phyloP scores from a whole-genome alignment of 2,329 filamentous ascomycete genomes.

The Sarocladiaceae sp. region DNA sequence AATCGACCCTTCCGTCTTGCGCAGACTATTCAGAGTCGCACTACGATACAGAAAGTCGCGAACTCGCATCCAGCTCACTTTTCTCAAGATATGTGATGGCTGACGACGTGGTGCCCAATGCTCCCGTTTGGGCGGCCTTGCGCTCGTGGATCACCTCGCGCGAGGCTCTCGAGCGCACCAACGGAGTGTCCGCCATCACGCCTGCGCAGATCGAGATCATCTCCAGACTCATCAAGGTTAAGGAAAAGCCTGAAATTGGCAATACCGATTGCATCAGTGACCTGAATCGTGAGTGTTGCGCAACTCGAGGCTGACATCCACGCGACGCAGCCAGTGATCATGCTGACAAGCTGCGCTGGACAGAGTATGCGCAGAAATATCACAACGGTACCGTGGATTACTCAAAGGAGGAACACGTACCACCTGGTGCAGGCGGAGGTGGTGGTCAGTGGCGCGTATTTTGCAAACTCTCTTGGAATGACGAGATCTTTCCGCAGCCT shows the following conservation, averaged over 20 bases:
- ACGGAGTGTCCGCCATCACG: slow-evolving; percentile 30
- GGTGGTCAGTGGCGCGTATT: slow-evolving; percentile 16
- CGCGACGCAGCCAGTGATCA: too few species aligned
- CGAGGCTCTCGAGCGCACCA: slow-evolving; percentile 27
- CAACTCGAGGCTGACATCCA: too few species aligned
- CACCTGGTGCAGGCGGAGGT: neutral
- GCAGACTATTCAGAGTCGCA: too few species aligned
- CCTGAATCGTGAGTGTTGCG: slow-evolving; percentile 23
- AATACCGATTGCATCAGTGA: slow-evolving; percentile 23
- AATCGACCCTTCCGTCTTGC: neutral
- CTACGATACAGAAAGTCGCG: too few species aligned
- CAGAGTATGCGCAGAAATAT: neutral
- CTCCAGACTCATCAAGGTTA: slow-evolving; percentile 30
- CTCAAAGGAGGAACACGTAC: neutral
- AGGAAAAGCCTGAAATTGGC: slow-evolving; percentile 22
- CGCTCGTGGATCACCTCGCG: slow-evolving; percentile 37
- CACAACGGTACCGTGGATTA: neutral
- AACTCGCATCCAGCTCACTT: too few species aligned
- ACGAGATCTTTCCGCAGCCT: slow-evolving; percentile 21
- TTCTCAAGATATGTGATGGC: neutral
- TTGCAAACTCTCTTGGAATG: slow-evolving; percentile 19
- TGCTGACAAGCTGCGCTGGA: too few species aligned
- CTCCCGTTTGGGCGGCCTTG: slow-evolving; percentile 29
- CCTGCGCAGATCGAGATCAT: slow-evolving; percentile 33
- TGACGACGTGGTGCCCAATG: neutral